Percentiles rank a stretch among this genome's conserved stretches.
Conservation (phyloP, 306 rosid genomes). For the Prunus kanzakura region DNA sequence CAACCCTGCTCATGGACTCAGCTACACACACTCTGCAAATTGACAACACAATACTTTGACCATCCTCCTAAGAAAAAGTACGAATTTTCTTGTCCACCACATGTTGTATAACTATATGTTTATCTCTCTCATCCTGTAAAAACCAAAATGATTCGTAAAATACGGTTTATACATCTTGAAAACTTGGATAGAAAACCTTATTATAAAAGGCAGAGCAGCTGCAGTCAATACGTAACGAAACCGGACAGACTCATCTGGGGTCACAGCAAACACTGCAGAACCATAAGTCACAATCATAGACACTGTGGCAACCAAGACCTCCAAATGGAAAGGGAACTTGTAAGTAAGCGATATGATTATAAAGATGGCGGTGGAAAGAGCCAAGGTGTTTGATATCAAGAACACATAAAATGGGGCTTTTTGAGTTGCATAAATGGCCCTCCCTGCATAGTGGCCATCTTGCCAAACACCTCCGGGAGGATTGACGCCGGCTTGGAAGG, state of each 20-base stretch:
- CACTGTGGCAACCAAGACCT: conserved; percentile 18
- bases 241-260: conserved; percentile 4
- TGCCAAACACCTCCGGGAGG: conserved; percentile 56
- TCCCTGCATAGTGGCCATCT: conserved; percentile 21
- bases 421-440: conserved; percentile 17
- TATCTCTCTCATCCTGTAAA: background rate
- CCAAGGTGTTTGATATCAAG: conserved; percentile 28
- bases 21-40: background rate
- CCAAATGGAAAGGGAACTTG: conserved; percentile 28
- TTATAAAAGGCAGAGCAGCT: conserved; percentile 18
- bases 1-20: background rate
- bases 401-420: conserved; percentile 19
- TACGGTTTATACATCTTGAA: background rate
- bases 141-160: background rate
- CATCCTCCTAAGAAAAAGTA: background rate
- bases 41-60: background rate
- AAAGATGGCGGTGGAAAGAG: conserved; percentile 25
- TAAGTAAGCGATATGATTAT: conserved; percentile 22
- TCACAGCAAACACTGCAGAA: conserved; percentile 31
- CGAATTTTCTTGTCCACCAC: background rate
- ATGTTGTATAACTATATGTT: background rate
- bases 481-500: conserved; percentile 40
- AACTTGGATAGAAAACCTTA: background rate
- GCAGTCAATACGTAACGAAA: conserved; percentile 21
- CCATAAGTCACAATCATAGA: conserved; percentile 35